phyloP scores from a whole-genome alignment of 2,329 filamentous ascomycete genomes.

The Exophiala sideris region DNA sequence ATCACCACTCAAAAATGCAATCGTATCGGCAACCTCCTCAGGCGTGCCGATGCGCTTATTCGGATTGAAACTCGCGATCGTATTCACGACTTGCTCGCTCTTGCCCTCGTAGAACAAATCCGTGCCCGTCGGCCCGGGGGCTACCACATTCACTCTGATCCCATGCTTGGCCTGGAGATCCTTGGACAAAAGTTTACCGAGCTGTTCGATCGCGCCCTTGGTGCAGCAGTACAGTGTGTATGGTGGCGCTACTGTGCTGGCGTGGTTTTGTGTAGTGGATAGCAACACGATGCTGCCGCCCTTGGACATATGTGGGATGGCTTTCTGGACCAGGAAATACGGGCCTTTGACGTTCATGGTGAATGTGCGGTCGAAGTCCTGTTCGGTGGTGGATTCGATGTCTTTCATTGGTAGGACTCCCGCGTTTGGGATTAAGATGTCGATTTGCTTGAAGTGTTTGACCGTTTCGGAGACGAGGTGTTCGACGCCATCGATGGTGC shows the following conservation, averaged over 20 bases:
- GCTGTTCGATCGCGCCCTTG: conserved; percentile 60
- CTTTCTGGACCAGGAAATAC: conserved; percentile 54
- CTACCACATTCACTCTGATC: conserved; percentile 52
- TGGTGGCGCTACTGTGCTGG: conserved; percentile 40
- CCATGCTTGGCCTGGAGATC: conserved; percentile 46
- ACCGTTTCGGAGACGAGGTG: conserved; percentile 50
- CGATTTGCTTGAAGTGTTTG: conserved; percentile 53
- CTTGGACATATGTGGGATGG: conserved; percentile 49
- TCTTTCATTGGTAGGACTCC: conserved; percentile 51
- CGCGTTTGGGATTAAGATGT: conserved; percentile 58
- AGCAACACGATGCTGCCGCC: conserved; percentile 53
- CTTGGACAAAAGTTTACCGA: conserved; percentile 54
- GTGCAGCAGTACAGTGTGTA: conserved; percentile 55
- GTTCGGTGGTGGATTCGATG: conserved; percentile 50
- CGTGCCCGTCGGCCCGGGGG: conserved; percentile 55
- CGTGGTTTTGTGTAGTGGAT: conserved; percentile 43
- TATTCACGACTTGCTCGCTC: conserved; percentile 45
- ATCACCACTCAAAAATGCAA: conserved; percentile 42
- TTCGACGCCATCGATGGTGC: conserved; percentile 46
- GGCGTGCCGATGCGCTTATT: conserved; percentile 47
- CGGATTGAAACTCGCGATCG: conserved; percentile 42
- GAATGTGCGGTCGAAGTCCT: conserved; percentile 50
- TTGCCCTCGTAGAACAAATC: conserved; percentile 55
- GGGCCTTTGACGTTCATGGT: conserved; percentile 58
- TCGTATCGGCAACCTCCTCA: conserved; percentile 49